Base-by-base conservation (phyloP, 805 yeast species). In the Hemisphaericaspora nanyangensis region DNA sequence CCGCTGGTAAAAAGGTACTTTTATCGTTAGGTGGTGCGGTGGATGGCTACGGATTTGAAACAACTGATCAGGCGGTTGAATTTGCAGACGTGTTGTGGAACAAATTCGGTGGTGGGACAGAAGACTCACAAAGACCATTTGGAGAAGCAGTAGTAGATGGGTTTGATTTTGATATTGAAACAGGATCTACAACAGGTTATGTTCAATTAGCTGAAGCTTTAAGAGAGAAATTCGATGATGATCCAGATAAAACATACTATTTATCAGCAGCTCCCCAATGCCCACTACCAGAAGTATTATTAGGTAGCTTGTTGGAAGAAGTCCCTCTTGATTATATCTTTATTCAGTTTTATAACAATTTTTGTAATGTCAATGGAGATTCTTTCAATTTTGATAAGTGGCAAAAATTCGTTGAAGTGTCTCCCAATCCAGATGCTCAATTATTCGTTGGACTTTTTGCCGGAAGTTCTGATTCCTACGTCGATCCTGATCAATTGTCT, bases 211-310 rank as follows among this genome's bases (percentile, higher is more conserved):
- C 64, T 34, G 48, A 48, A 10, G 62, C 68, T 29, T 49, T 57
- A 22, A 49, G 51, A 38, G 16, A 38, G 7, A 37, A 41, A 17
- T 57, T 49, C 29, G 44, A 45, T 16, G 15, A 22, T 1, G 60
- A 56, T 40, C 5, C 48, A 13, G 69, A 83, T 33, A 84, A 80
- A 61, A 51, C 62, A 20, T 85, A 80, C 65, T 85, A 82, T 58
- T 65, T 88, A 32, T 79, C 95, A 38, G 95, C 95, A 48, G 91
- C 96, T 46, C 96, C 96, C 16, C 96, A 88, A 66, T 90, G 96
- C 67, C 82, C 79, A 18, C 84, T 80, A 58, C 95, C 96, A 15
- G 96, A 89, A 65, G 81, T 47, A 7, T 49, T 52, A 18, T 47
- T 58, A 16, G 59, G 60, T 16, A 50, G 46, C 16, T 45, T 57